These are phyloP conservation scores for Pseudopithomyces chartarum DNA, from an alignment of 2,329 filamentous ascomycete species.

Conservation along the genomic window DNA sequence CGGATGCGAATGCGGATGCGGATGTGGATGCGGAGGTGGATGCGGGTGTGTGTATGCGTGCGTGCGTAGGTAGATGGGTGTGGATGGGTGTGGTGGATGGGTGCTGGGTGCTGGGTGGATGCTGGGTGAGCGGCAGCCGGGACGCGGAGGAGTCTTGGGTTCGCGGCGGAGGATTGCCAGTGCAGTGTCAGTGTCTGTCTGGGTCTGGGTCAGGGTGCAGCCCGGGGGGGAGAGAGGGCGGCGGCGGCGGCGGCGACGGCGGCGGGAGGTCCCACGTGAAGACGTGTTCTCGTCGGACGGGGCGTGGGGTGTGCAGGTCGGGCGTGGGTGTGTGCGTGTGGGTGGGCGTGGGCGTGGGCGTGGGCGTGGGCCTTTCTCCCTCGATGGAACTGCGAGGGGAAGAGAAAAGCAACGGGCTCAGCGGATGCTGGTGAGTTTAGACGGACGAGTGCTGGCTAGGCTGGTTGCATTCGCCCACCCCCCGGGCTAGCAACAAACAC, in stretches of 20 bases:
- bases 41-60: neutral
- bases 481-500: slow-evolving; percentile 1
- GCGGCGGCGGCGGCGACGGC: too few relatives aligned
- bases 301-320: slow-evolving; percentile 19
- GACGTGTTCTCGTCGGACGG: neutral
- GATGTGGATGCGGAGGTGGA: neutral
- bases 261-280: slow-evolving; percentile 35
- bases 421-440: slow-evolving; percentile 1
- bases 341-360: slow-evolving; percentile 14
- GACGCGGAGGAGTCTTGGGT: neutral
- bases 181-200: neutral
- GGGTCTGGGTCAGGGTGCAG: neutral
- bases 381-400: neutral
- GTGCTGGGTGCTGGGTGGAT: too few relatives aligned
- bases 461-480: neutral
- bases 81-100: neutral
- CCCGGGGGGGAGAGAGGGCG: too few relatives aligned
- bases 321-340: slow-evolving; percentile 27
- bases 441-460: neutral
- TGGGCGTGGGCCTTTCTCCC: neutral
- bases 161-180: neutral
- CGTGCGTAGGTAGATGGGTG: neutral
- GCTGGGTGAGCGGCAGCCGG: neutral
- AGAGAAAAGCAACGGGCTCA: slow-evolving; percentile 1
- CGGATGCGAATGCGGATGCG: neutral